A percentile compares a stretch with the other conserved stretches of the same genome.
These are phyloP conservation scores for Kwoniella europaea DNA, from an alignment of 768 basidiomycete genomes.

Conservation along the genomic window DNA sequence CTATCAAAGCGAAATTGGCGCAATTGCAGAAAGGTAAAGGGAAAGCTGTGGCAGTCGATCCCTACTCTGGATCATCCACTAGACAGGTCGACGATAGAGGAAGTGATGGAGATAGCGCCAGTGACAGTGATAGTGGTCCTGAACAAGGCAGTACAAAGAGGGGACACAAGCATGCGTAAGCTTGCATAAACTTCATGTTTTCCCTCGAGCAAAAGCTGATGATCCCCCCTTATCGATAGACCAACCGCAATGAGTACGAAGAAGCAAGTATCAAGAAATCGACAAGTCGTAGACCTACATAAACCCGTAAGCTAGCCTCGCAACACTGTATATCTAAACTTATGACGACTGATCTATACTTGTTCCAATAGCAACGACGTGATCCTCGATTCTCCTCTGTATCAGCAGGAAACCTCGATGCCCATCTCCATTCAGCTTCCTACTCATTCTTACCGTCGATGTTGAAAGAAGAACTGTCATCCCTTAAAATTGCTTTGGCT, in stretches of 20 bases:
- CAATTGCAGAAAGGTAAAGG: constrained; percentile 52
- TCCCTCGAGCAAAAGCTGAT: not conserved
- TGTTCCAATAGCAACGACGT: constrained; percentile 67
- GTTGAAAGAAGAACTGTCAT: constrained; percentile 69
- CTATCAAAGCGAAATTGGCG: constrained; percentile 56
- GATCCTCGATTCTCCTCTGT: constrained; percentile 85
- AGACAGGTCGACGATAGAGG: constrained; percentile 47
- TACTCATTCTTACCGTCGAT: constrained; percentile 76
- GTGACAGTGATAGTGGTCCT: constrained; percentile 57
- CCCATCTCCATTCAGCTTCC: constrained; percentile 68
- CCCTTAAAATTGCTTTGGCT: constrained; percentile 70
- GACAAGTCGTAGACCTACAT: constrained; percentile 71
- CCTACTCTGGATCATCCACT: constrained; percentile 25
- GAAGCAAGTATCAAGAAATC: constrained; percentile 74
- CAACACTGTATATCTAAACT: no score
- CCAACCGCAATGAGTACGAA: constrained; percentile 84
- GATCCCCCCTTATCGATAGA: constrained; percentile 59
- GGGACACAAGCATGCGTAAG: constrained; percentile 84
- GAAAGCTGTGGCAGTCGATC: constrained; percentile 52
- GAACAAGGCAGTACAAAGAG: constrained; percentile 64
- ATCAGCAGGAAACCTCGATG: constrained; percentile 69
- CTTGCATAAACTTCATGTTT: no score
- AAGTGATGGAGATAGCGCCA: constrained; percentile 24
- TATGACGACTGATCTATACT: no score
- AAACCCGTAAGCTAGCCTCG: constrained; percentile 65